Conservation (phyloP, 306 rosid genomes). For the Clitoria ternatea region DNA sequence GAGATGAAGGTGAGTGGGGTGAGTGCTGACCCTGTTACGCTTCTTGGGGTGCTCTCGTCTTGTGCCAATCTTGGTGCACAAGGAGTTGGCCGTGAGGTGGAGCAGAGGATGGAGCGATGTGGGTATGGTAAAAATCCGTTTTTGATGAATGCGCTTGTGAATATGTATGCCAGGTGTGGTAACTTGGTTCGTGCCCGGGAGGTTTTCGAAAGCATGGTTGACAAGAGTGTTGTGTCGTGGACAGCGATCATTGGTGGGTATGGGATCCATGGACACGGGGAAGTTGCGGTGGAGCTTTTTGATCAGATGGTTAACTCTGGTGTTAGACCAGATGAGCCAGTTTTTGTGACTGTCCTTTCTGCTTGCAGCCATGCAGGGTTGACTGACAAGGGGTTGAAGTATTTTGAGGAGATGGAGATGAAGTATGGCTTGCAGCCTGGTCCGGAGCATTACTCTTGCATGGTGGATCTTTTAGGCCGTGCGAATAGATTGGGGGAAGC, state of each 20-base stretch:
- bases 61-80: constrained; percentile 50
- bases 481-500: constrained; percentile 77
- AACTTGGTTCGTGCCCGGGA: constrained; percentile 33
- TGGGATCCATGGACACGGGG: constrained; percentile 89
- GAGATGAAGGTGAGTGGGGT: constrained; percentile 34
- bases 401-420: constrained; percentile 56
- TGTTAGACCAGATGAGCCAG: constrained; percentile 65
- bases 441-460: constrained; percentile 73
- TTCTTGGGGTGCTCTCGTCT: constrained; percentile 46
- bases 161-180: constrained; percentile 58
- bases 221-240: constrained; percentile 49
- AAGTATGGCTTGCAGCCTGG: constrained; percentile 58
- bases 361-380: constrained; percentile 91
- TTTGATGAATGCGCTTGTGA: constrained; percentile 42
- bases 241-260: constrained; percentile 76
- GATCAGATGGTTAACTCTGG: constrained; percentile 59
- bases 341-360: constrained; percentile 68
- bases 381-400: constrained; percentile 62
- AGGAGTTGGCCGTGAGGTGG: constrained; percentile 40
- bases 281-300: constrained; percentile 57
- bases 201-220: constrained; percentile 28
- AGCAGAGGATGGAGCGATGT: constrained; percentile 18
- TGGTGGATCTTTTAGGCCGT: constrained; percentile 90
- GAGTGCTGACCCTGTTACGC: constrained; percentile 41
- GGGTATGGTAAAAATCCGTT: constrained; percentile 40